Conservation (phyloP, 164 flowering plant species). For the Berberis thunbergii region DNA sequence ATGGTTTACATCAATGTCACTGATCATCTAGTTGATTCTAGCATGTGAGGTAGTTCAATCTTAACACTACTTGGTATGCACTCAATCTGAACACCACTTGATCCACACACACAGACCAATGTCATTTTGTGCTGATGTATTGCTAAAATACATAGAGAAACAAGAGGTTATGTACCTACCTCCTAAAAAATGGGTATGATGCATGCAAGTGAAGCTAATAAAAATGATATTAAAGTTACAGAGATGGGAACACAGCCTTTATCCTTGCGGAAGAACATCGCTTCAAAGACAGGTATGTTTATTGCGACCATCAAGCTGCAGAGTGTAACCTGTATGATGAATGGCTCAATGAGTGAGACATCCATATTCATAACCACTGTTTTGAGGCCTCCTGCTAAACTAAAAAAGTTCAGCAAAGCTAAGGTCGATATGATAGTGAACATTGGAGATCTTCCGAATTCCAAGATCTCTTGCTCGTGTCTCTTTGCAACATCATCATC, state of each 20-base stretch:
- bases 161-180: too few species aligned
- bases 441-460: constrained; percentile 34
- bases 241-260: constrained; percentile 18
- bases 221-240: background rate
- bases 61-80: too few species aligned
- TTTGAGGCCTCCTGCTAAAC: constrained; percentile 11
- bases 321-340: constrained; percentile 14
- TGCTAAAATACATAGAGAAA: too few species aligned
- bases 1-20: too few species aligned
- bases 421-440: constrained; percentile 20
- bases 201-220: constrained; percentile 7
- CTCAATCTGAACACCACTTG: too few species aligned
- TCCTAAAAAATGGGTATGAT: background rate
- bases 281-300: constrained; percentile 22
- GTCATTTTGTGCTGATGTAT: too few species aligned
- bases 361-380: constrained; percentile 9
- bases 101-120: too few species aligned
- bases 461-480: constrained; percentile 24
- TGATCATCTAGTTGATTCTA: too few species aligned
- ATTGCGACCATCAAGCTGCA: constrained; percentile 17
- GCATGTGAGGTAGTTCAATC: too few species aligned
- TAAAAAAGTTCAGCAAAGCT: constrained; percentile 17
- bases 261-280: constrained; percentile 23
- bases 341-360: constrained; percentile 5
- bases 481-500: constrained; percentile 24